Evolutionary conservation across 257 asterid species (phyloP).

Genomic region (Penstemon newberryi): DNA sequence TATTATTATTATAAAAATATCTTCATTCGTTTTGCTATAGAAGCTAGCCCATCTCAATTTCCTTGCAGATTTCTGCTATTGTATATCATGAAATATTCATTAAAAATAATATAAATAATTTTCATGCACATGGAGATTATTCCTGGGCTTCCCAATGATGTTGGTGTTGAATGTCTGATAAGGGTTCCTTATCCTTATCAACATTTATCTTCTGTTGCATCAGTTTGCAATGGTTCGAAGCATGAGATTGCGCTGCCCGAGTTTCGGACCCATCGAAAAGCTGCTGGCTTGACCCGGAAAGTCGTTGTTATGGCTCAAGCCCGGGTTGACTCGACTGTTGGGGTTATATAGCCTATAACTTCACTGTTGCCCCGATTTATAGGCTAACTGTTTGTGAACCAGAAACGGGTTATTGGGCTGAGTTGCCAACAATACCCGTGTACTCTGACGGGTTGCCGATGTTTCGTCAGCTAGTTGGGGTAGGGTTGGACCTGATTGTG

Average conservation of each 20-base stretch:
- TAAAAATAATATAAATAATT: too few species aligned
- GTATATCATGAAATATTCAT: too few species aligned
- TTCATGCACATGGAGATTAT: conserved; percentile 38
- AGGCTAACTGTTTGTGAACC: conserved; percentile 65
- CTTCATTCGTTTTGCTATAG: too few species aligned
- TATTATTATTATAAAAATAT: too few species aligned
- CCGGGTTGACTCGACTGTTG: conserved; percentile 32
- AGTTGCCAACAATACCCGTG: conserved; percentile 55
- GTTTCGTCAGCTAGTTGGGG: conserved; percentile 63
- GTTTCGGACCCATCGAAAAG: conserved; percentile 53
- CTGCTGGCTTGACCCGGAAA: conserved; percentile 37
- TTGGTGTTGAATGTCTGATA: conserved; percentile 59
- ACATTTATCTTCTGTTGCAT: conserved; percentile 45
- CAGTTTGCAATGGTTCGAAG: conserved; percentile 62
- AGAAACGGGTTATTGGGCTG: conserved; percentile 58
- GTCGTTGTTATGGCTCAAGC: conserved; percentile 50
- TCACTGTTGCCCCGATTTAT: conserved; percentile 36
- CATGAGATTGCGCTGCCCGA: conserved; percentile 46
- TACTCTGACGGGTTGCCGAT: conserved; percentile 56
- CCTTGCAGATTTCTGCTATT: too few species aligned
- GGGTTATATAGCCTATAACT: too few species aligned
- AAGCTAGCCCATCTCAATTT: too few species aligned
- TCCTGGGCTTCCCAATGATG: conserved; percentile 54
- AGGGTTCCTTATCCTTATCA: conserved; percentile 42
- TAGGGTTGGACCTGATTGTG: conserved; percentile 60